Conservation (phyloP, 2,329 filamentous ascomycete species). For the Exophiala aquamarina region DNA sequence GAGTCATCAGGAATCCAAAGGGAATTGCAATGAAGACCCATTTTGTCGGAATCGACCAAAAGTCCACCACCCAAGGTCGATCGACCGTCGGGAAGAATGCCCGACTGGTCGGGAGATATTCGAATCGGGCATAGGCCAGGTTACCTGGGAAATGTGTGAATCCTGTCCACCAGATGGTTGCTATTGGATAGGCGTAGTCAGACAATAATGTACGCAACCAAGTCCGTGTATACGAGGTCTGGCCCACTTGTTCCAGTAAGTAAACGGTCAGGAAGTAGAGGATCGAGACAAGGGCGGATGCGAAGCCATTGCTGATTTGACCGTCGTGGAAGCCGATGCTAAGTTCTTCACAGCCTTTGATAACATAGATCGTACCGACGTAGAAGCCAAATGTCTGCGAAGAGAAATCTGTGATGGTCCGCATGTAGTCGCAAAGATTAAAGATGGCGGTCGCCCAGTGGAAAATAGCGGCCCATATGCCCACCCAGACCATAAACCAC, state of each 20-base stretch:
- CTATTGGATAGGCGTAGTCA: conserved; percentile 35
- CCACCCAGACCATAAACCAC: conserved; percentile 56
- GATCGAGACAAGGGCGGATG: conserved; percentile 52
- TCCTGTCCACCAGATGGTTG: conserved; percentile 55
- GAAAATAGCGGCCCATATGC: conserved; percentile 58
- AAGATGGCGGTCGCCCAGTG: conserved; percentile 56
- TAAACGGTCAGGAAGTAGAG: conserved; percentile 54
- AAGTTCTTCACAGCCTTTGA: conserved; percentile 58
- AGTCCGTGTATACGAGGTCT: conserved; percentile 4
- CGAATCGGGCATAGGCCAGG: conserved; percentile 42
- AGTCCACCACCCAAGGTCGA: conserved; percentile 50
- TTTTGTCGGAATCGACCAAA: conserved; percentile 53
- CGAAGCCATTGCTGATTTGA: conserved; percentile 45
- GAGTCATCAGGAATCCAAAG: conserved; percentile 53
- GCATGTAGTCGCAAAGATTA: conserved; percentile 59
- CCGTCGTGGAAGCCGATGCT: conserved; percentile 49
- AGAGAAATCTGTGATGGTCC: conserved; percentile 59
- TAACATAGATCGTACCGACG: conserved; percentile 57
- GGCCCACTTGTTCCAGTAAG: conserved; percentile 50
- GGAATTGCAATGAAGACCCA: conserved; percentile 56
- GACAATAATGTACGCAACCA: conserved; percentile 9
- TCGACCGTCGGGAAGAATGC: conserved; percentile 51
- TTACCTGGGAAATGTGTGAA: conserved; percentile 54
- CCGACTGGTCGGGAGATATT: conserved; percentile 42
- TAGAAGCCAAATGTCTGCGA: conserved; percentile 56